A percentile compares a stretch with the other conserved stretches of the same genome.
Evolutionary conservation across 2,329 filamentous ascomycete genomes (phyloP).

Genomic region (Penicillium sp.): DNA sequence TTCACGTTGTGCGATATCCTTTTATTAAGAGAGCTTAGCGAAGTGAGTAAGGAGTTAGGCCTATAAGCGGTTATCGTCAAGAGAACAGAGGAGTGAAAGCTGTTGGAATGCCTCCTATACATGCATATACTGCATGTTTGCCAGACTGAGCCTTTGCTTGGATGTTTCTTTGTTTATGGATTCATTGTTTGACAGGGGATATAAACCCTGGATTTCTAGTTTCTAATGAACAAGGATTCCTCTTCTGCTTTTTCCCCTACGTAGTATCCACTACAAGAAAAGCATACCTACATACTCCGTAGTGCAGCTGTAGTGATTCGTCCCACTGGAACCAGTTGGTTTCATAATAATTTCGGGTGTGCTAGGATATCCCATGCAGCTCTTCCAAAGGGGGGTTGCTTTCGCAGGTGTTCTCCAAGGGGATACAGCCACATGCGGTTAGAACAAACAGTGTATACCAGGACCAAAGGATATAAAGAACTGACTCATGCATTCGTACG

Average conservation of each 20-base stretch:
- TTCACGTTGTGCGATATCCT: not conserved
- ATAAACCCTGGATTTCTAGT: no score
- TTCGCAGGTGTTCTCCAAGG: not conserved
- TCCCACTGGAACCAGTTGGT: not conserved
- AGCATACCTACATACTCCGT: not conserved
- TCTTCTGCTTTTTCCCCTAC: no score
- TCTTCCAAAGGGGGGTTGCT: not conserved
- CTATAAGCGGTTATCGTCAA: not conserved
- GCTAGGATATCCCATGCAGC: no score
- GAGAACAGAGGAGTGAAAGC: not conserved
- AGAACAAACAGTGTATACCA: not conserved
- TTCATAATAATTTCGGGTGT: not conserved
- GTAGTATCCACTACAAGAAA: no score
- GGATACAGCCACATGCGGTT: not conserved
- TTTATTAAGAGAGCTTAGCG: not conserved
- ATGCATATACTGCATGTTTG: no score
- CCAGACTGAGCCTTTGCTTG: no score
- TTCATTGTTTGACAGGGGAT: no score
- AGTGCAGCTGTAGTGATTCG: not conserved
- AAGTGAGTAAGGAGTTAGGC: not conserved
- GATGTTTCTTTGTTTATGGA: no score
- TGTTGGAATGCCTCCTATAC: no score
- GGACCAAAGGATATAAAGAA: not conserved
- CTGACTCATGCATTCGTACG: not conserved
- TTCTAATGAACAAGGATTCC: no score